Base-by-base conservation (phyloP, 108 stramenopile genomes). In the Cyclotella cryptica region DNA sequence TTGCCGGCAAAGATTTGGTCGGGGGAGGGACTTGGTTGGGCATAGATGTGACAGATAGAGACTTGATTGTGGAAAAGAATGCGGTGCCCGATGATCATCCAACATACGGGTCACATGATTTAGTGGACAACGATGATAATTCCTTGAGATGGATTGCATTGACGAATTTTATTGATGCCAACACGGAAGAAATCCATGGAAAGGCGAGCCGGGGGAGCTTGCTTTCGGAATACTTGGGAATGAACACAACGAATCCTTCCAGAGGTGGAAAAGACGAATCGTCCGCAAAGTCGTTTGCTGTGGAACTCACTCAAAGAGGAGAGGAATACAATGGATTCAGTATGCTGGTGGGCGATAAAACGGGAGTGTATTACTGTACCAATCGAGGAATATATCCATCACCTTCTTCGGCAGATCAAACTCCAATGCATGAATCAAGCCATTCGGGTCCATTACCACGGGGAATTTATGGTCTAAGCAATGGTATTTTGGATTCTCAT, bases 301-400 rank as follows among this genome's bases (percentile, higher is more conserved):
- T 10, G 0, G 18, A 74, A 8, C 40, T 74, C 22, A 27, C 46
- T 30, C 62, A 46, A 21, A 52, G 39, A 39, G 73, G 73, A 19
- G 22, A 74, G 1, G 63, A 74, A 74, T 74, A 74, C 21, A 74
- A 74, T 53, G 73, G 63, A 42, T 74, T 74, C 63, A 74, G 62
- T 64, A n/a, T 74, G 22, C 45, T 74, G 2, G 52, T 64, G 13
- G 73, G 49, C 6, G 73, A 74, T 61, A 62, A 59, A 1, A n/a
- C 51, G 1, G 73, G 73, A 39, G 51, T 74, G 28, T 53, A 53
- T 41, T 74, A 74, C 52, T 65, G 42, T 54, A 49, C 61, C 3
- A 74, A 74, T 65, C 71, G 49, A 21, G 73, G 47, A 35, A 35
- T 49, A 26, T 1, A 64, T 29, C 43, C 42, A 30, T 3, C 55